Evolutionary conservation across 2,329 filamentous ascomycete genomes (phyloP), one percentile per base, ranked within the genome.

Genomic region (Neonectria punicea): DNA sequence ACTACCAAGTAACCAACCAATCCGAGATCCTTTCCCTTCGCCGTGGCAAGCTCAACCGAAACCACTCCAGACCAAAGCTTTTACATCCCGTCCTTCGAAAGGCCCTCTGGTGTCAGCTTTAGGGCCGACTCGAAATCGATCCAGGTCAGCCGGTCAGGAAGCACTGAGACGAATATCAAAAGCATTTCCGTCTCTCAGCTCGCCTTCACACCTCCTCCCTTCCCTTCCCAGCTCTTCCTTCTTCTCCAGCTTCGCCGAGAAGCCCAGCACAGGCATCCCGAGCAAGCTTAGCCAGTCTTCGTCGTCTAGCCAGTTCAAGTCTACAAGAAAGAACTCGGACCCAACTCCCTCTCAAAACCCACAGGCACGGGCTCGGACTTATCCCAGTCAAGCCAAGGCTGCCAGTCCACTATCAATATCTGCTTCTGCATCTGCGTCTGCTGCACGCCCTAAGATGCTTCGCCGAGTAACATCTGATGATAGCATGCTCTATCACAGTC

Each of bases 401-500:
- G 49, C 62, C 25, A 54, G 56, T 49, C 67, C 68, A 25, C 22
- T 57, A 3, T 51, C 60, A 14, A 22, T 46, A 8, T 43, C 72
- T 18, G 53, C 46, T 10, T n/a, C 70, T 14, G 53, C 67, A 18
- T 54, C 61, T 20, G 53, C 39, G 9, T n/a, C 70, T 18, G 53
- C 67, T 25, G 53, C 61, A 9, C 73, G 76, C 10, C 76, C 74
- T 41, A 71, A 60, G n/a, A 61, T 71, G 49, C 73, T 77, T 39
- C 78, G 73, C 36, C 76, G 73, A 61, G 78, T 77, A 11, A 80
- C 78, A 8, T 81, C 79, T 20, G 92, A 97, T 76, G 91, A 94
- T 63, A 96, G 93, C 5, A 80, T 97, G 65, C 84, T 96, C 16
- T 91, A 92, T 71, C 89, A 93, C 70, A 90, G 88, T 5, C 82